A percentile compares a stretch with the other conserved stretches of the same genome.
Conservation (phyloP, 345 rosid species). For the Gossypium bickii region DNA sequence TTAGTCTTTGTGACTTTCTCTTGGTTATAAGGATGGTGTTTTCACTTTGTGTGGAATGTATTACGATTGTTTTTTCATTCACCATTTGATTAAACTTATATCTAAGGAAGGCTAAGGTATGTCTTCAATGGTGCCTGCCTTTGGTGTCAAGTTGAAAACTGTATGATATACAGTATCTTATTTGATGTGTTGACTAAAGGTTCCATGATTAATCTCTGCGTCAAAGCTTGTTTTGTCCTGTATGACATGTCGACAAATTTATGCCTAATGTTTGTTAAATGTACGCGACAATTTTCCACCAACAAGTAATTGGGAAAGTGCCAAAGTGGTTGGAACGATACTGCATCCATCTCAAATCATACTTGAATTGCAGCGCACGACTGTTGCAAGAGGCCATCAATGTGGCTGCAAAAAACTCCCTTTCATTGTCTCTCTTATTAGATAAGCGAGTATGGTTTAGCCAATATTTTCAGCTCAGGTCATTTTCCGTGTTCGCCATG, state of each 20-base stretch:
- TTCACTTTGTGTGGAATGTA: too few species aligned
- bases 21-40: too few species aligned
- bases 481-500: neutral
- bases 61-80: too few species aligned
- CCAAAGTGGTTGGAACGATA: neutral
- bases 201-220: neutral
- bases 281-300: neutral
- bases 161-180: too few species aligned
- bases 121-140: neutral
- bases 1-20: neutral
- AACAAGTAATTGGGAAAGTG: neutral
- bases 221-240: neutral
- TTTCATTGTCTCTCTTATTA: slow-evolving; percentile 92
- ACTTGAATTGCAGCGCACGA: neutral
- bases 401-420: slow-evolving; percentile 86
- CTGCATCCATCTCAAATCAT: neutral
- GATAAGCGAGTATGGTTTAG: slow-evolving; percentile 51
- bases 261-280: neutral
- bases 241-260: neutral
- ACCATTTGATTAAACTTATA: too few species aligned
- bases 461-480: neutral
- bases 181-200: neutral
- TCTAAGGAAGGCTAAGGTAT: too few species aligned
- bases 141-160: too few species aligned
- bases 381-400: slow-evolving; percentile 75